Conservation (phyloP, 257 asterid species). For the Scutellaria galericulata region DNA sequence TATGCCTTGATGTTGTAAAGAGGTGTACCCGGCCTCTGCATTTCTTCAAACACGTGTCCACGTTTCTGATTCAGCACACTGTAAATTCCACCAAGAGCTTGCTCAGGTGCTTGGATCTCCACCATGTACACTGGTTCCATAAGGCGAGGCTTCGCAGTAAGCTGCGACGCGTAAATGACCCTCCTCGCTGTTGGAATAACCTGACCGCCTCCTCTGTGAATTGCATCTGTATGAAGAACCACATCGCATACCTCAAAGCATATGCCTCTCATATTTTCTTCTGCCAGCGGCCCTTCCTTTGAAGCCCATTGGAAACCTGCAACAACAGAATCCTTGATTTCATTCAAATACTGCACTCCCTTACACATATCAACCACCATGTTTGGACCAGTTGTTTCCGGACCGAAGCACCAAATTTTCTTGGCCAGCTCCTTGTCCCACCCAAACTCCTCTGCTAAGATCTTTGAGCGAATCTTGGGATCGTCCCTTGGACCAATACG, state of each 20-base stretch:
- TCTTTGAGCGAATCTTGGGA: slow-evolving; percentile 48
- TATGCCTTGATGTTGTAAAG: slow-evolving; percentile 51
- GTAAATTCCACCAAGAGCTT: slow-evolving; percentile 54
- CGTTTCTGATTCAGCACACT: slow-evolving; percentile 56
- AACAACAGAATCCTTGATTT: slow-evolving; percentile 51
- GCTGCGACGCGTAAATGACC: slow-evolving; percentile 50
- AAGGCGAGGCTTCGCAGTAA: slow-evolving; percentile 48
- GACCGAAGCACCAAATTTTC: slow-evolving; percentile 49
- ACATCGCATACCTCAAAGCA: slow-evolving; percentile 54
- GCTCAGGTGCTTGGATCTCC: slow-evolving; percentile 49
- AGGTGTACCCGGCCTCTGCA: slow-evolving; percentile 51
- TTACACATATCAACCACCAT: slow-evolving; percentile 67
- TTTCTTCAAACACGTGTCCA: slow-evolving; percentile 52
- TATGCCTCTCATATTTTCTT: slow-evolving; percentile 52
- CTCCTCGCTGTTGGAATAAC: slow-evolving; percentile 53
- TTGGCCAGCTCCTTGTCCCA: slow-evolving; percentile 64
- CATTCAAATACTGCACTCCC: slow-evolving; percentile 60
- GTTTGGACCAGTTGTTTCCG: slow-evolving; percentile 42
- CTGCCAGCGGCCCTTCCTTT: slow-evolving; percentile 49
- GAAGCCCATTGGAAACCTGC: slow-evolving; percentile 58
- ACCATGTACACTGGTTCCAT: slow-evolving; percentile 55
- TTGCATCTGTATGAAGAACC: slow-evolving; percentile 49
- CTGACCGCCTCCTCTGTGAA: slow-evolving; percentile 58
- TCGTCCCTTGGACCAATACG: slow-evolving; percentile 60
- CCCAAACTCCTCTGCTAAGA: slow-evolving; percentile 46